Conservation (phyloP, 2,329 filamentous ascomycete species). For the Macroventuria anomochaeta region DNA sequence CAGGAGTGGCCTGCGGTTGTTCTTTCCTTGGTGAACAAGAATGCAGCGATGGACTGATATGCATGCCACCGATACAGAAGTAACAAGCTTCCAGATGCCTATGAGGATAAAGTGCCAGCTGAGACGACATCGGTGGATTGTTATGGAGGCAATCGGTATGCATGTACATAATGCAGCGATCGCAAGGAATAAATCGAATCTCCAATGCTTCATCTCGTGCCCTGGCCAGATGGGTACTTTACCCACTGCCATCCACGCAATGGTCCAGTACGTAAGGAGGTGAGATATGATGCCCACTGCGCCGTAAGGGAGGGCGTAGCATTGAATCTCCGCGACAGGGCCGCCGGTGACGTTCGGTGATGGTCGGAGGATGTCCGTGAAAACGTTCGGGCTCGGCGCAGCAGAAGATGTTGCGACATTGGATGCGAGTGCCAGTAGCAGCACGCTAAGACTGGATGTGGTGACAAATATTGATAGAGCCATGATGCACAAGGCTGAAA, state of each 20-base stretch:
- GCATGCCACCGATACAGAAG: conserved; percentile 18
- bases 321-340: conserved; percentile 24
- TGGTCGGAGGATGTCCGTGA: conserved; percentile 12
- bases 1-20: conserved; percentile 7
- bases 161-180: conserved; percentile 12
- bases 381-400: neutral
- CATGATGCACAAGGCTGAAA: conserved; percentile 1
- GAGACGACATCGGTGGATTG: conserved; percentile 24
- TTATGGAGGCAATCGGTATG: conserved; percentile 20
- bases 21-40: neutral
- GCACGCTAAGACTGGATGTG: neutral
- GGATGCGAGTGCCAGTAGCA: neutral
- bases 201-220: conserved; percentile 4
- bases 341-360: conserved; percentile 16
- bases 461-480: neutral
- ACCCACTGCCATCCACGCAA: conserved; percentile 52
- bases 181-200: conserved; percentile 18
- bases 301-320: conserved; percentile 30
- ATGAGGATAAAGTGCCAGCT: conserved; percentile 27
- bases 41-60: conserved; percentile 22
- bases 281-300: conserved; percentile 47
- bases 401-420: conserved; percentile 1
- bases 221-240: conserved; percentile 21
- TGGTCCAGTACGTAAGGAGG: conserved; percentile 50
- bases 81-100: conserved; percentile 24